phyloP scores from a whole-genome alignment of 352 stramenopile species.

The Phytophthora ramorum region DNA sequence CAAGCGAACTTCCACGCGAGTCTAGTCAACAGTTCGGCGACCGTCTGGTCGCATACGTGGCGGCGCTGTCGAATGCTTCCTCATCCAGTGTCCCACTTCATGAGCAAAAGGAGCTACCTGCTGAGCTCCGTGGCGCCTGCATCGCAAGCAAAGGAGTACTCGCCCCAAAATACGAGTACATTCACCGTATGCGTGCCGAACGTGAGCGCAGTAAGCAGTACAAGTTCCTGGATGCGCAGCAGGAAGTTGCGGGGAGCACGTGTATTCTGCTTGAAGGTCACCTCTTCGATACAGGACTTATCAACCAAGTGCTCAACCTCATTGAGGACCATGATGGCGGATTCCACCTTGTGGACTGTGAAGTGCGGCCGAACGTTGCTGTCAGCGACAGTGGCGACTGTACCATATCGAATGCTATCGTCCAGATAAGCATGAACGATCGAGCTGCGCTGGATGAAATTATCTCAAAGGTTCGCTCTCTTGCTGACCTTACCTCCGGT shows the following conservation, averaged over 20 bases:
- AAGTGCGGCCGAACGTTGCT: slow-evolving; percentile 86
- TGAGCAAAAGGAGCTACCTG: slow-evolving; percentile 65
- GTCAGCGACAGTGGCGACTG: slow-evolving; percentile 25
- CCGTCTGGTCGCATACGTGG: slow-evolving; percentile 89
- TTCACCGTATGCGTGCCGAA: slow-evolving; percentile 90
- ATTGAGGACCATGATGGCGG: slow-evolving; percentile 90
- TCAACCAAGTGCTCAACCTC: slow-evolving; percentile 96
- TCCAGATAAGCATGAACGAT: slow-evolving; percentile 83
- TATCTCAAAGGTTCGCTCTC: slow-evolving; percentile 83
- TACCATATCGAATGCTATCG: slow-evolving; percentile 75
- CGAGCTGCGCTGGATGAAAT: slow-evolving; percentile 84
- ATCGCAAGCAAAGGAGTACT: slow-evolving; percentile 92
- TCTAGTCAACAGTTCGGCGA: slow-evolving; percentile 96
- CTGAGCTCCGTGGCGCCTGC: slow-evolving; percentile 88
- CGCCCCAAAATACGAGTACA: slow-evolving; percentile 92
- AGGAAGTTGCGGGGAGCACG: slow-evolving; percentile 78
- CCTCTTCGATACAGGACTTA: slow-evolving; percentile 96
- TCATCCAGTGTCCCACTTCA: slow-evolving; percentile 63
- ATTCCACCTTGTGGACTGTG: slow-evolving; percentile 93
- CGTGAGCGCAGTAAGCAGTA: slow-evolving; percentile 75
- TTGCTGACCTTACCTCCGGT: slow-evolving; percentile 85
- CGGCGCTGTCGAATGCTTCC: slow-evolving; percentile 51
- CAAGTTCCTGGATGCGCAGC: slow-evolving; percentile 71
- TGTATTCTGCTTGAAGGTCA: slow-evolving; percentile 91
- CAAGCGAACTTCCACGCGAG: slow-evolving; percentile 94